These are phyloP conservation scores for Mycena citricolor DNA, from an alignment of 1,284 basidiomycete species.

Conservation along the genomic window DNA sequence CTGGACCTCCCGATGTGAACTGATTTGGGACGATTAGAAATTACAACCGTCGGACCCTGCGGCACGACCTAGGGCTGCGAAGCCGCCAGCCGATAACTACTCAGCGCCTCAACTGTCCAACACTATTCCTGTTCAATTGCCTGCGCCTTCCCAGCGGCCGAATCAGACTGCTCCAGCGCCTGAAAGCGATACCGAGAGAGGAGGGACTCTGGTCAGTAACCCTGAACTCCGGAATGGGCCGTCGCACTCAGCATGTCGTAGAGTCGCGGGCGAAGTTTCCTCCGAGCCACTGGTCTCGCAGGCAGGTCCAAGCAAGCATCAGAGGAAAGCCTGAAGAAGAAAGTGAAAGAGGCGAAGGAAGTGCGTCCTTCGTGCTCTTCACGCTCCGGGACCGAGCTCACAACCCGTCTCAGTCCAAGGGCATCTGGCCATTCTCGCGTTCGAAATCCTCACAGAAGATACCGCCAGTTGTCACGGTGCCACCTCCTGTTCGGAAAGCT, in stretches of 20 bases:
- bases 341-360: slow-evolving; percentile 20
- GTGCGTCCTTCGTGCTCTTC: neutral
- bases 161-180: slow-evolving; percentile 16
- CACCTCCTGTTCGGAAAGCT: slow-evolving; percentile 1
- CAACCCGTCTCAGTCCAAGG: slow-evolving; percentile 6
- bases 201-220: slow-evolving; percentile 8
- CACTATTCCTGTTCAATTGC: slow-evolving; percentile 1
- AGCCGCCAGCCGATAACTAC: too few relatives aligned
- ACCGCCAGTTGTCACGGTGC: neutral
- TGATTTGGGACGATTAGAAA: slow-evolving; percentile 5
- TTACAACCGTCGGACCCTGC: slow-evolving; percentile 7
- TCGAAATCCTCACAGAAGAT: slow-evolving; percentile 18
- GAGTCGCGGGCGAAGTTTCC: slow-evolving; percentile 10
- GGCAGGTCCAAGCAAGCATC: slow-evolving; percentile 3
- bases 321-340: slow-evolving; percentile 9
- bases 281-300: neutral
- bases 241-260: neutral
- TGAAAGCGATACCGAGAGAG: slow-evolving; percentile 22
- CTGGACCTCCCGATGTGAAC: neutral
- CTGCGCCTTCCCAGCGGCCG: slow-evolving; percentile 10
- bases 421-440: slow-evolving; percentile 23
- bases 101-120: too few relatives aligned
- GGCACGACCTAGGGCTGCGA: too few relatives aligned
- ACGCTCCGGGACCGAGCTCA: neutral
- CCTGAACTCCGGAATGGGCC: neutral